Base-by-base conservation (phyloP, 148 eudicot species). In the Arbutus unedo region DNA sequence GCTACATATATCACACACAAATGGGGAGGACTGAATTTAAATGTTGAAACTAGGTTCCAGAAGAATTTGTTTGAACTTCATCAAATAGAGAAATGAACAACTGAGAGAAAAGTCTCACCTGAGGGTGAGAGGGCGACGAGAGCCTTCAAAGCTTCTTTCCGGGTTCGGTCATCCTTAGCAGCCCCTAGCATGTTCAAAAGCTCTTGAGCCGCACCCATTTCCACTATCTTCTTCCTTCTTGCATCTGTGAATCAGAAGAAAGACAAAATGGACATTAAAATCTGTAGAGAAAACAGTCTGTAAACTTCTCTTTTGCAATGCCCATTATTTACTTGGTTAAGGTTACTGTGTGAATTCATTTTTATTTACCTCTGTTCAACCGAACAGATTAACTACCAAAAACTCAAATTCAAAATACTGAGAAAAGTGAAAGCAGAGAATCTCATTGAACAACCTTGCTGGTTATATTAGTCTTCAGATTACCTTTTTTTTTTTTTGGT, bases 141-240 rank as follows among this genome's bases (percentile, higher is more conserved):
- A 79, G 99, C 99, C 84, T 87, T 96, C 76, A 96, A 88, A 72
- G 99, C 95, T 89, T 85, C 92, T 86, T 90, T 93, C 21, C 97
- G 87, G 9, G 99, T 96, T 15, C 76, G 76, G 82, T 94, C 97
- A 84, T 96, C 99, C 81, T 91, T 92, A 77, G 98, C 99, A 81
- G 89, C 76, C 57, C 83, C 87, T 66, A 96, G 85, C 98, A 96
- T 94, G 57, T 88, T 92, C 77, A 96, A 87, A 84, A 96, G 98
- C 85, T 91, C 88, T 85, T 86, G 85, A 66, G 90, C 97, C 71
- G 96, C 99, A 44, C 99, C 98, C 86, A 96, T 64, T 86, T 94
- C 98, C 78, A 96, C 86, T 82, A 96, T 92, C 87, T 90, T 94
- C 94, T 89, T 89, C 85, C 99, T 90, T 81, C 91, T 93, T 84